Evolutionary conservation across 345 rosid genomes (phyloP).

Genomic region (Geranium rotundifolium): DNA sequence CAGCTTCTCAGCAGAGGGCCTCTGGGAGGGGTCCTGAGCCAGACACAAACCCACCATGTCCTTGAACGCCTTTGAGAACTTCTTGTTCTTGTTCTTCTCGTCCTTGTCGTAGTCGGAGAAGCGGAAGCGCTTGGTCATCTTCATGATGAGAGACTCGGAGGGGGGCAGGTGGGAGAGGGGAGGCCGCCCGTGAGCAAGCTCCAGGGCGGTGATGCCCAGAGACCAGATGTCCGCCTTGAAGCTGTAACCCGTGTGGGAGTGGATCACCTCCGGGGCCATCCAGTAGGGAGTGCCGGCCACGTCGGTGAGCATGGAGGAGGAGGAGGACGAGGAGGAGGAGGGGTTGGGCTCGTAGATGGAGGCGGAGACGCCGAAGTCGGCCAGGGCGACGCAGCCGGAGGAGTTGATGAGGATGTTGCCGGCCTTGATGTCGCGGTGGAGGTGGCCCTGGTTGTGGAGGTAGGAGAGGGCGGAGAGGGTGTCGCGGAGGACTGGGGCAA

Average conservation of each 20-base stretch:
- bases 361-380: conserved; percentile 85
- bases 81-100: conserved; percentile 24
- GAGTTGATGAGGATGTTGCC: conserved; percentile 69
- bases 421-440: conserved; percentile 70
- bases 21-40: conserved; percentile 62
- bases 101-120: conserved; percentile 62
- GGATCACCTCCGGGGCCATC: conserved; percentile 99
- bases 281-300: conserved; percentile 82
- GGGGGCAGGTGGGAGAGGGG: conserved; percentile 77
- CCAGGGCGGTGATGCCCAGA: conserved; percentile 80
- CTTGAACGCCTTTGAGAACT: conserved; percentile 69
- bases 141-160: conserved; percentile 62
- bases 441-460: conserved; percentile 70
- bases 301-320: conserved; percentile 47
- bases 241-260: conserved; percentile 77
- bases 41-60: conserved; percentile 77
- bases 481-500: conserved; percentile 56
- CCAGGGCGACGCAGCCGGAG: conserved; percentile 58
- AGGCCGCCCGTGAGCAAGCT: conserved; percentile 76
- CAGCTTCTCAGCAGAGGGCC: conserved; percentile 73
- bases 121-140: conserved; percentile 62
- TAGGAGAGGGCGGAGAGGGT: conserved; percentile 55
- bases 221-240: conserved; percentile 95
- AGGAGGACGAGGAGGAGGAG: conserved; percentile 16
- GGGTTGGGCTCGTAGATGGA: conserved; percentile 55